Base-by-base conservation (phyloP, 169 alveolate species). In the Eimeria acervulina region DNA sequence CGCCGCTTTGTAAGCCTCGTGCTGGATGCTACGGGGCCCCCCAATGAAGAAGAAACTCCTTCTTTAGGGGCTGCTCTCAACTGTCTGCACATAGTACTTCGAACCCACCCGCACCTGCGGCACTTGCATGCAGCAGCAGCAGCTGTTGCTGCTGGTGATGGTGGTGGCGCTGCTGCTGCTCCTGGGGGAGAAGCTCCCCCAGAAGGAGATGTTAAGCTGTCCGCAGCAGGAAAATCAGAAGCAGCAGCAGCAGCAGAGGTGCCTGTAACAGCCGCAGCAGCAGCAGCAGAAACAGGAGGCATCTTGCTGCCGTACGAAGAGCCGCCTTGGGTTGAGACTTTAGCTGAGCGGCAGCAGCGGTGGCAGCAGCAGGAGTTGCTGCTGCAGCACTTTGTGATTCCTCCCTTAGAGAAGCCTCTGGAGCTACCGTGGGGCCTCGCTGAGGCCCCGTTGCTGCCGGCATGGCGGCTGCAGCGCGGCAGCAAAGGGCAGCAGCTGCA, bases 401-500 rank as follows among this genome's bases (percentile, higher is more conserved):
- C 95, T 8, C 95, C 95, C 2, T 28, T 92, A 44, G 95, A 92
- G 91, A 66, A 87, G 70, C 95, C 95, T 7, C 83, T 92, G 10
- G 74, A 84, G 90, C 92, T 92, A 13, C 95, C 90, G 10, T 92
- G 85, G 72, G 90, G 81, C 38, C 83, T 92, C 26, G 95, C 95
- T 21, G 95, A 92, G 72, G 95, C 83, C 55, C 95, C 90, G 63
- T 63, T 92, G 55, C 33, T 92, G 81, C 91, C 95, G 12, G 52
- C 61, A 4, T 92, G 95, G 95, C 90, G 95, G 10, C 95, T 92
- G n/a, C 95, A 92, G 81, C 90, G 87, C 51, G 70, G 90, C 42
- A 61, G 52, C 66, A 81, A 51, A 12, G 33, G 68, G 70, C 88
- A 76, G 91, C 92, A 92, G 70, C 95, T 92, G 38, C 81, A 55